A percentile compares a stretch with the other conserved stretches of the same genome.
Conservation (phyloP, 768 basidiomycete genomes). For the Mycena amicta region DNA sequence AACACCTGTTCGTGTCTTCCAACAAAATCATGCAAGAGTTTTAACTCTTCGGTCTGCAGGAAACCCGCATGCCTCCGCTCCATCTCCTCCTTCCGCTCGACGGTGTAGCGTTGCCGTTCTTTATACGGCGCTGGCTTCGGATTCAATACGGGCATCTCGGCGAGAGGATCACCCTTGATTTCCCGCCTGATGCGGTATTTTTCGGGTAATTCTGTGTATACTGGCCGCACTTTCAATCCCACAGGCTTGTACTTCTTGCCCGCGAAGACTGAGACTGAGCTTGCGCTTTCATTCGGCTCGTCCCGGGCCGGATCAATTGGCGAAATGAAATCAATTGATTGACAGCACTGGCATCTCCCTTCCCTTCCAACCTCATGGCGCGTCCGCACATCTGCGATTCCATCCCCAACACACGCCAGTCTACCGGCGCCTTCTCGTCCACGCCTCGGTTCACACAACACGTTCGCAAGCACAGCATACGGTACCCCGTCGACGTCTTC, state of each 20-base stretch:
- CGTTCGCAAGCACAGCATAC: conserved; percentile 5
- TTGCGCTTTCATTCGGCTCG: not conserved
- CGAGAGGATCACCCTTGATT: conserved; percentile 32
- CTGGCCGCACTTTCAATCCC: conserved; percentile 17
- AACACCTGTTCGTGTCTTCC: conserved; percentile 20
- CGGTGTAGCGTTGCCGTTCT: conserved; percentile 17
- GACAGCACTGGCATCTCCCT: not conserved
- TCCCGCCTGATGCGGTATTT: conserved; percentile 14
- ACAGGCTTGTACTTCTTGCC: conserved; percentile 27
- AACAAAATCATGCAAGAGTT: conserved; percentile 26
- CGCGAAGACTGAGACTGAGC: not conserved
- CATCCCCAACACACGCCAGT: not conserved
- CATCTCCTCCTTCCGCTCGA: conserved; percentile 21
- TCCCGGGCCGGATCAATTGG: not conserved
- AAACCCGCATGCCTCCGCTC: conserved; percentile 23
- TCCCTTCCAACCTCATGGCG: not conserved
- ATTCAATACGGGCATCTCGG: conserved; percentile 15
- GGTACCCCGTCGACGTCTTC: conserved; percentile 4
- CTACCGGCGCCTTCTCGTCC: too few species aligned
- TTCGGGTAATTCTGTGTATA: conserved; percentile 18
- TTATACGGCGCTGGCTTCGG: conserved; percentile 20
- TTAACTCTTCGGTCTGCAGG: conserved; percentile 29
- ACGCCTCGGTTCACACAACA: not conserved
- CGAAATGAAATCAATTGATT: conserved; percentile 1
- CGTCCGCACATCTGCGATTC: not conserved